Evolutionary conservation across 2,329 filamentous ascomycete species (phyloP), one percentile per base, ranked within the genome.

Genomic region (Trichoderma simmonsii): DNA sequence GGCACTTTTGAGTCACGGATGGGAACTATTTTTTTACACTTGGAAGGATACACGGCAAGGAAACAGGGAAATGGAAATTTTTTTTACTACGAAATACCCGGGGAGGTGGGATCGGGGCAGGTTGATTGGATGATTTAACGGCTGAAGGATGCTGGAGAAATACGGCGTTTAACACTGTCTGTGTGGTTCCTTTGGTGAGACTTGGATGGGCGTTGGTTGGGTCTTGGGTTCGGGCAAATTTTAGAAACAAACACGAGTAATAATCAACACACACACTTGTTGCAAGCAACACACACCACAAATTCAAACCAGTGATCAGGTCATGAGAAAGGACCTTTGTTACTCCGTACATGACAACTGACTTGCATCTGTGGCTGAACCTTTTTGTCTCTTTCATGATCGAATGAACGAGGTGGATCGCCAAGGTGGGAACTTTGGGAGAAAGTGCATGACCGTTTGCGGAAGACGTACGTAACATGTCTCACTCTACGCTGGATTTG

Each of bases 201-300:
- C 26, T 61, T 54, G 39, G 66, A 21, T 15, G 48, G 64, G 24
- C 21, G 34, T 59, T 59, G 24, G 64, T 57, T 57, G 18, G 64
- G 32, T 43, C 54, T 39, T 34, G 51, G 39, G 18, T n/a, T 43
- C 15, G 32, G 64, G 28, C 64, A 67, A 28, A 24, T 26, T 15
- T 69, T 62, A 69, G 56, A 69, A 24, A 54, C 66, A 69, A 61
- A 39, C 39, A 61, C 66, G 66, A 69, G 57, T 69, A 69, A 69
- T 69, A 69, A 69, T 69, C 43, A 51, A 69, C 43, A 51, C 24
- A 36, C 34, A 36, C 34, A 36, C 39, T 21, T 69, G 56, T 62
- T 54, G 57, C 57, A 28, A 59, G 15, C 64, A 59, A 39, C 34
- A 36, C 34, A 36, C 34, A 57, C 28, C 63, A 21, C 54, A 7